A percentile compares a stretch with the other conserved stretches of the same genome.
Conservation (phyloP, 768 basidiomycete genomes). For the Suillus paluster region DNA sequence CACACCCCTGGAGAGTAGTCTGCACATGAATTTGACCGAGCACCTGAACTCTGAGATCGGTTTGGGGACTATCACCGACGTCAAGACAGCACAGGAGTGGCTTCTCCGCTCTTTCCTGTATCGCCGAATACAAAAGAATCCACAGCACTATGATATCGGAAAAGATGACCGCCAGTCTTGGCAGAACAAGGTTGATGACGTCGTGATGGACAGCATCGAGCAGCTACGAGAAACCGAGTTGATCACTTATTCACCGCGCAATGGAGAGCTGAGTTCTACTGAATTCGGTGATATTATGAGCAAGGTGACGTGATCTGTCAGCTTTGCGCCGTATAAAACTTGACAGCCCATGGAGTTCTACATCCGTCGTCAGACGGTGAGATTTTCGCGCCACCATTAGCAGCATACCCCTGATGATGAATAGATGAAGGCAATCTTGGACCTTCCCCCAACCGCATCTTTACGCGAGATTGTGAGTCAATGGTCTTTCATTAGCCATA, state of each 20-base stretch:
- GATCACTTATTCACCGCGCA: slow-evolving; percentile 48
- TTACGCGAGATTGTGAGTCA: slow-evolving; percentile 69
- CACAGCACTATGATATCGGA: slow-evolving; percentile 69
- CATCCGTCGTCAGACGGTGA: slow-evolving; percentile 69
- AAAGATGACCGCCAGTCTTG: slow-evolving; percentile 62
- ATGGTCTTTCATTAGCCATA: neutral
- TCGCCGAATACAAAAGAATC: slow-evolving; percentile 85
- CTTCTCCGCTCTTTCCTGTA: slow-evolving; percentile 84
- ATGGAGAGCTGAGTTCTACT: slow-evolving; percentile 59
- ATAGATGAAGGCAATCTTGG: slow-evolving; percentile 72
- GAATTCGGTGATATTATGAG: slow-evolving; percentile 88
- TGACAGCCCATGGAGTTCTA: slow-evolving; percentile 57
- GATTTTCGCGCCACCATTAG: slow-evolving; percentile 12
- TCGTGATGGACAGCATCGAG: slow-evolving; percentile 69
- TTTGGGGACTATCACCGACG: slow-evolving; percentile 76
- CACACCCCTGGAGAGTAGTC: slow-evolving; percentile 82
- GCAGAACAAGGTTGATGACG: slow-evolving; percentile 71
- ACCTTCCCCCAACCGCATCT: slow-evolving; percentile 55
- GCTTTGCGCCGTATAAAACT: slow-evolving; percentile 10
- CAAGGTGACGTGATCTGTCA: slow-evolving; percentile 53
- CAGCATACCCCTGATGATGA: slow-evolving; percentile 8
- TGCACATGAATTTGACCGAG: slow-evolving; percentile 84
- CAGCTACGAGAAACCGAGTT: slow-evolving; percentile 65
- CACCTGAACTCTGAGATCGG: slow-evolving; percentile 95
- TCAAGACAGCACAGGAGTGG: slow-evolving; percentile 81